Conservation (phyloP, 768 basidiomycete species). For the Phlebiopsis flavidoalba region DNA sequence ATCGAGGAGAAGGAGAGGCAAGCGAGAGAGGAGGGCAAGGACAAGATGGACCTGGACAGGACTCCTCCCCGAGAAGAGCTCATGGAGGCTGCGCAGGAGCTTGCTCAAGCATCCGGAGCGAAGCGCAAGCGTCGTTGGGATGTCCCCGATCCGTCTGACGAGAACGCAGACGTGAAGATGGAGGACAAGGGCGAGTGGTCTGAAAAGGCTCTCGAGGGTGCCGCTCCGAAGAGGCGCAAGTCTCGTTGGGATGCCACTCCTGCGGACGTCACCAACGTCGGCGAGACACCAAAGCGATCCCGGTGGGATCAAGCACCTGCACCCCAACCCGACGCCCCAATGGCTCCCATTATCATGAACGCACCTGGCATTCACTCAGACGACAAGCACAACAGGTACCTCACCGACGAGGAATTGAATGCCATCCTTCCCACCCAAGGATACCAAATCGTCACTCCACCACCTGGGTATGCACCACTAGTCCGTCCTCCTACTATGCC, state of each 20-base stretch:
- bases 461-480: constrained; percentile 86
- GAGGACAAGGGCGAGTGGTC: constrained; percentile 66
- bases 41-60: constrained; percentile 86
- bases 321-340: constrained; percentile 51
- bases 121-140: constrained; percentile 89
- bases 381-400: constrained; percentile 94
- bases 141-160: constrained; percentile 42
- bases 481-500: constrained; percentile 51
- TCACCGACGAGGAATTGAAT: constrained; percentile 94
- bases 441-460: constrained; percentile 89
- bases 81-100: constrained; percentile 65
- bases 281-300: constrained; percentile 82
- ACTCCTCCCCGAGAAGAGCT: constrained; percentile 84
- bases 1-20: constrained; percentile 87
- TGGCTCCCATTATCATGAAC: constrained; percentile 84
- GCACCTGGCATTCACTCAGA: constrained; percentile 79
- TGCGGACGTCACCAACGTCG: constrained; percentile 49
- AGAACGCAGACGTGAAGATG: constrained; percentile 64
- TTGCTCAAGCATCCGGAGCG: constrained; percentile 48
- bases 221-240: constrained; percentile 84
- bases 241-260: constrained; percentile 97
- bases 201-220: constrained; percentile 66
- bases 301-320: constrained; percentile 96
- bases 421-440: constrained; percentile 80
- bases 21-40: constrained; percentile 63